Percentiles rank a stretch among this genome's conserved stretches.
phyloP scores from a whole-genome alignment of 371 early-diverging fungal species.

The Chytridium lagenaria region DNA sequence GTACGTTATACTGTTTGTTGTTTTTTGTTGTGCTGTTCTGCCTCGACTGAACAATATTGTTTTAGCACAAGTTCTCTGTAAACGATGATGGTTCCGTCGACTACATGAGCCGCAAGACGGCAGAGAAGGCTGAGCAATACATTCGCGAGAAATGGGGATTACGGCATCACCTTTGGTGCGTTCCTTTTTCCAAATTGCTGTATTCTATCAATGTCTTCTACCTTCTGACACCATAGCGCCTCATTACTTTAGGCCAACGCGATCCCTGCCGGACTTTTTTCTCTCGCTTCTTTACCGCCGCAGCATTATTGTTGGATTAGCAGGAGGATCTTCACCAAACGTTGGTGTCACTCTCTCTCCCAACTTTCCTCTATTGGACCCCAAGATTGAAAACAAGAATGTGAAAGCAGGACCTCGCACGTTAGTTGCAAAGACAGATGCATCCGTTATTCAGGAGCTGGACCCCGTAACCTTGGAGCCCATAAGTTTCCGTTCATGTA shows the following conservation, averaged over 20 bases:
- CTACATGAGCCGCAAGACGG: constrained; percentile 18
- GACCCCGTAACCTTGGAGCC: constrained; percentile 15
- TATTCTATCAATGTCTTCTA: no score
- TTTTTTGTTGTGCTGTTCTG: not conserved
- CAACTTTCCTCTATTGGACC: not conserved
- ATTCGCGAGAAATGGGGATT: not conserved
- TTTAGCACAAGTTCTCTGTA: constrained; percentile 15
- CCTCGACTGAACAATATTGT: not conserved
- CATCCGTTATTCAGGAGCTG: not conserved
- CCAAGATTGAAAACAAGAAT: not conserved
- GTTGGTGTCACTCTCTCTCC: constrained; percentile 10
- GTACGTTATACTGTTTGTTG: not conserved
- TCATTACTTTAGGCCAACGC: not conserved
- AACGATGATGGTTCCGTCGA: not conserved
- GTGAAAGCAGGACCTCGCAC: not conserved
- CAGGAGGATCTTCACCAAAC: not conserved
- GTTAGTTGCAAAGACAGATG: not conserved
- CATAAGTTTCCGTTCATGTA: not conserved
- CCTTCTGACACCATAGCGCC: not conserved
- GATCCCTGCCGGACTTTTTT: constrained; percentile 9
- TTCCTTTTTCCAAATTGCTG: not conserved
- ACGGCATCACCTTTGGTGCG: constrained; percentile 7
- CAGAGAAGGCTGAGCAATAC: not conserved
- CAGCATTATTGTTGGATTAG: not conserved
- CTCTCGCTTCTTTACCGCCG: not conserved